Evolutionary conservation across 2,329 filamentous ascomycete genomes (phyloP), one percentile per base, ranked within the genome.

Genomic region (Ophiobolus disseminans): DNA sequence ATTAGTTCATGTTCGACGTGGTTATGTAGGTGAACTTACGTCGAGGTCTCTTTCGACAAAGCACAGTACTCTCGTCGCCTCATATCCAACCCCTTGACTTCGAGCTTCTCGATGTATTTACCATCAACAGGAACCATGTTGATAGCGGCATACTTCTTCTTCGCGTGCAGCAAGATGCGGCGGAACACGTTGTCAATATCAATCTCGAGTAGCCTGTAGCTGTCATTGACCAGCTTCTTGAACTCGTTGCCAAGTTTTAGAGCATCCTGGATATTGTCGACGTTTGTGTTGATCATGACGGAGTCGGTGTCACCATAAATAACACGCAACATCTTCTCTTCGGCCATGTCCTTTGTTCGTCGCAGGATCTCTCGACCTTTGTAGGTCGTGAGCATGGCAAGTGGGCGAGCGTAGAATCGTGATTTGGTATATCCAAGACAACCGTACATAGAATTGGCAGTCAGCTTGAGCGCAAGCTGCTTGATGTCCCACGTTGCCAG

Each of bases 281-380:
- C 91, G 68, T 97, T 97, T 56, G 94, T 96, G 69, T 99, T 99
- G 79, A 99, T 97, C 94, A 99, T 99, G 76, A 99, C 94, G 7
- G 94, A 99, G 75, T 99, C 94, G 10, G 94, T 99, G 75, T 99
- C 94, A 78, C 94, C 94, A 65, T 99, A 99, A 56, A 99, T 97
- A 72, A 99, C 94, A 66, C 94, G 89, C 22, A 99, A 82, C 50
- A 91, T 87, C 61, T 89, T 92, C 65, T 86, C 90, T 75, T 99
- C 94, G 8, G 94, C 94, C 53, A 99, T 83, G 44, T 96, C 92
- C 74, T 97, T 99, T 47, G 94, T 99, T 70, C 90, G 95, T 57
- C 90, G 86, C 50, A 99, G 80, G 83, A 99, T 97, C 78, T 99
- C 94, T 78, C 94, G 91, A 48, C 94, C 94, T 74, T 99, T 97